phyloP scores from a whole-genome alignment of 1,284 basidiomycete genomes.

The Austroboletus novae-zelandiae region DNA sequence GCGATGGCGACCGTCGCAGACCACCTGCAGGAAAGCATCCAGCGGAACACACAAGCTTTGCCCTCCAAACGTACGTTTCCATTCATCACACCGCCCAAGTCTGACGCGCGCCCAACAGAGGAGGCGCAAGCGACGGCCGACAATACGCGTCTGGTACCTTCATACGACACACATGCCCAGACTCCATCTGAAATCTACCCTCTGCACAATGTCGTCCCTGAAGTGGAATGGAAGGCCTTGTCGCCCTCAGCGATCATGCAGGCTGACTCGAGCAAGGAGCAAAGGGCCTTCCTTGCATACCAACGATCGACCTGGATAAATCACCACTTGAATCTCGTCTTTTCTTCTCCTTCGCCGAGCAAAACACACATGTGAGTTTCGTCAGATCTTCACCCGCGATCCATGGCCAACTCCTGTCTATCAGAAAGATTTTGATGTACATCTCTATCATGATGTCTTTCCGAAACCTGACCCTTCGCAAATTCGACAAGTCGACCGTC shows the following conservation, averaged over 20 bases:
- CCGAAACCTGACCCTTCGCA: constrained; percentile 44
- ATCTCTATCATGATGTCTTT: constrained; percentile 77
- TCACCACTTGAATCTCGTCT: constrained; percentile 49
- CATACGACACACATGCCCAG: constrained; percentile 61
- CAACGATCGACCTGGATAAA: constrained; percentile 68
- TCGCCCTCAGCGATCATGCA: constrained; percentile 52
- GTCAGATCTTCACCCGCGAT: not conserved
- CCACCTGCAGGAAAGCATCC: constrained; percentile 80
- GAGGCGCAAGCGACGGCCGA: constrained; percentile 63
- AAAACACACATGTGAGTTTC: constrained; percentile 54
- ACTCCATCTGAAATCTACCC: constrained; percentile 75
- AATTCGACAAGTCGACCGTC: constrained; percentile 50
- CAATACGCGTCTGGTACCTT: constrained; percentile 69
- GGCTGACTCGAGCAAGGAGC: constrained; percentile 48
- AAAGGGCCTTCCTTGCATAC: constrained; percentile 58
- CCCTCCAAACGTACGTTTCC: constrained; percentile 58
- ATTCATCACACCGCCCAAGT: not conserved
- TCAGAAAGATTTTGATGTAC: constrained; percentile 75
- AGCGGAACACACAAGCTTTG: constrained; percentile 62
- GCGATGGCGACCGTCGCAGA: constrained; percentile 81
- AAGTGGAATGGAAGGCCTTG: constrained; percentile 71
- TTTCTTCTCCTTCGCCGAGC: constrained; percentile 45
- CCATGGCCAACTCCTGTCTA: not conserved
- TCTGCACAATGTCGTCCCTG: constrained; percentile 72
- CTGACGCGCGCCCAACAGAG: constrained; percentile 40